These are phyloP conservation scores for Sporothrix sp. DNA, from an alignment of 2,329 filamentous ascomycete species.

Conservation along the genomic window DNA sequence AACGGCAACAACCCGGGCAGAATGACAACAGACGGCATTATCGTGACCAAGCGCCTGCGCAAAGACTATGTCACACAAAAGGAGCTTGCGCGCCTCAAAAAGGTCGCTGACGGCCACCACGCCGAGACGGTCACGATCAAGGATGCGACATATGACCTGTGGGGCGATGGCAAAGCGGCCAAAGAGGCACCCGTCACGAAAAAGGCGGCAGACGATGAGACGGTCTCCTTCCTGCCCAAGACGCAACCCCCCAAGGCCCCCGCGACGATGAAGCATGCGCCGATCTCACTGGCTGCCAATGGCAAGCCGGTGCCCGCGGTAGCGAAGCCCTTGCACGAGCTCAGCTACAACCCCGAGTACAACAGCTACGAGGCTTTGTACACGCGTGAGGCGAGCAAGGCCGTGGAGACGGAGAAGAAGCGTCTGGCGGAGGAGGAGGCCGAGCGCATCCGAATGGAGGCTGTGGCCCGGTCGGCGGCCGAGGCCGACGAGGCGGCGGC, in stretches of 20 bases:
- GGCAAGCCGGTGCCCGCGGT: slow-evolving; percentile 75
- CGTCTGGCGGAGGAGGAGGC: slow-evolving; percentile 57
- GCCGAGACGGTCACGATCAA: slow-evolving; percentile 43
- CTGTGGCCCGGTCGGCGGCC: slow-evolving; percentile 59
- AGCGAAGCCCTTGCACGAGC: slow-evolving; percentile 66
- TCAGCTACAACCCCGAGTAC: slow-evolving; percentile 87
- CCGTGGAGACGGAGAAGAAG: slow-evolving; percentile 67
- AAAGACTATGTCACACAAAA: slow-evolving; percentile 74
- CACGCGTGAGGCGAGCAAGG: slow-evolving; percentile 64
- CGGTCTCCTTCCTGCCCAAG: slow-evolving; percentile 59
- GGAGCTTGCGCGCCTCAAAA: slow-evolving; percentile 68
- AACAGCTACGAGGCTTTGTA: slow-evolving; percentile 75
- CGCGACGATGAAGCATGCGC: slow-evolving; percentile 62
- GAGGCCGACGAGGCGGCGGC: slow-evolving; percentile 65
- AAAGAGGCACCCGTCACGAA: too few species aligned
- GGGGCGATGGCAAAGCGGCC: too few species aligned
- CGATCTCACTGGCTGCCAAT: slow-evolving; percentile 71
- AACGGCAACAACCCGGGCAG: background rate
- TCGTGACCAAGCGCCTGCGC: slow-evolving; percentile 65
- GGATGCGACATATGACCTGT: slow-evolving; percentile 70
- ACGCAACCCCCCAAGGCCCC: slow-evolving; percentile 60
- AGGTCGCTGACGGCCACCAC: slow-evolving; percentile 65
- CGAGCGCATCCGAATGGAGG: slow-evolving; percentile 57
- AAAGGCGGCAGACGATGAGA: slow-evolving; percentile 33
- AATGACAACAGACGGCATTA: slow-evolving; percentile 62